Evolutionary conservation across 805 yeast species (phyloP).

Genomic region (Pichia ethanolica): DNA sequence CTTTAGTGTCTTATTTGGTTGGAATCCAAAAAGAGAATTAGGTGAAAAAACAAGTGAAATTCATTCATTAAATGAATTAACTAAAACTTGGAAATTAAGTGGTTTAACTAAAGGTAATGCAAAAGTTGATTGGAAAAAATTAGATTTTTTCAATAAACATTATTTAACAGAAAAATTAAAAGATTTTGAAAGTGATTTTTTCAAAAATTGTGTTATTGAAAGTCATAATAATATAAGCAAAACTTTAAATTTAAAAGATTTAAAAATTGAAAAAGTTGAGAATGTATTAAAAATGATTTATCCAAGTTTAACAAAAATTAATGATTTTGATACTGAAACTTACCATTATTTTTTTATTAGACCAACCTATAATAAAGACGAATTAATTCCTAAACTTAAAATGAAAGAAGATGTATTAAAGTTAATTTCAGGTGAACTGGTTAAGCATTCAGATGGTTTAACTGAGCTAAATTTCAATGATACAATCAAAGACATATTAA

Average conservation of each 20-base stretch:
- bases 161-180: constrained; percentile 44
- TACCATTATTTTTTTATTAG: constrained; percentile 44
- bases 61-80: constrained; percentile 44
- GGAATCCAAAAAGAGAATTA: constrained; percentile 70
- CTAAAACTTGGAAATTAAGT: constrained; percentile 50
- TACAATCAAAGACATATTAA: constrained; percentile 3
- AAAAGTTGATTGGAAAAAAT: constrained; percentile 74
- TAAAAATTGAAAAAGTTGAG: constrained; percentile 28
- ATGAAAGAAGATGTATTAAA: constrained; percentile 11
- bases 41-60: constrained; percentile 47
- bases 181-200: constrained; percentile 24
- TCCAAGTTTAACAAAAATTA: constrained; percentile 42
- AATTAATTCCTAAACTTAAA: constrained; percentile 11
- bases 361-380: constrained; percentile 24
- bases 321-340: constrained; percentile 39
- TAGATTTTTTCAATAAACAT: constrained; percentile 68
- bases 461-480: constrained; percentile 10
- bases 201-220: constrained; percentile 32
- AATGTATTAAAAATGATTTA: constrained; percentile 38
- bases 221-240: constrained; percentile 3
- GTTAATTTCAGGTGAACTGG: constrained; percentile 5
- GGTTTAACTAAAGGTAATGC: constrained; percentile 90
- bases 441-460: constrained; percentile 7
- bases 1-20: constrained; percentile 85
- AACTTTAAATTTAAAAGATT: constrained; percentile 6